These are phyloP conservation scores for Alternaria arborescens DNA, from an alignment of 2,329 filamentous ascomycete genomes.

Conservation along the genomic window DNA sequence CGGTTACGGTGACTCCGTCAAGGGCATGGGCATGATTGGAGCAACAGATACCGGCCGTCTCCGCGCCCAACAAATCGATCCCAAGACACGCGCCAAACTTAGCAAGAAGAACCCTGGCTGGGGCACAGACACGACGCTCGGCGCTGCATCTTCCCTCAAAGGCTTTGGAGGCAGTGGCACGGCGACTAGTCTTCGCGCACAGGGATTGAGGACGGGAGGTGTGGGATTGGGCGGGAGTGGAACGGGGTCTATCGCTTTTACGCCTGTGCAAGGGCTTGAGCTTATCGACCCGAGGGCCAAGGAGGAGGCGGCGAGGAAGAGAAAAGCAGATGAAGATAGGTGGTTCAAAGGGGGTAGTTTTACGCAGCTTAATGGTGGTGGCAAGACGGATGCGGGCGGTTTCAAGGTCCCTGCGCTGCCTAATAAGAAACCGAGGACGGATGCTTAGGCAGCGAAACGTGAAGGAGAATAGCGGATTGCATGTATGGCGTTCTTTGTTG, in stretches of 20 bases:
- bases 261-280: conserved; percentile 92
- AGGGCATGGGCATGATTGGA: conserved; percentile 95
- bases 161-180: conserved; percentile 75
- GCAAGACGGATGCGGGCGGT: conserved; percentile 65
- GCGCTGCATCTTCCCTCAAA: conserved; percentile 72
- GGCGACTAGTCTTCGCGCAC: conserved; percentile 75
- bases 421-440: conserved; percentile 67
- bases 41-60: conserved; percentile 88
- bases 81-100: conserved; percentile 90
- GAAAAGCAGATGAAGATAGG: conserved; percentile 91
- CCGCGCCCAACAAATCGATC: conserved; percentile 86
- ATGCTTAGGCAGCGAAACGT: conserved; percentile 8
- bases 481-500: too few species aligned
- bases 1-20: conserved; percentile 87
- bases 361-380: conserved; percentile 73
- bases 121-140: conserved; percentile 72
- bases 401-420: conserved; percentile 87
- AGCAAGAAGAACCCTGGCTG: conserved; percentile 96
- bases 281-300: conserved; percentile 92
- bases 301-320: conserved; percentile 86
- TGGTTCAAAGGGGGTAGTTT: conserved; percentile 99
- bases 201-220: conserved; percentile 81
- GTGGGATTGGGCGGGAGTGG: conserved; percentile 73
- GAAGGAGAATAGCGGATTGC: too few species aligned
- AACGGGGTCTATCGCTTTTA: conserved; percentile 90